Conservation (phyloP, 2,329 filamentous ascomycete species). For the Chaetoscypha palmicola region DNA sequence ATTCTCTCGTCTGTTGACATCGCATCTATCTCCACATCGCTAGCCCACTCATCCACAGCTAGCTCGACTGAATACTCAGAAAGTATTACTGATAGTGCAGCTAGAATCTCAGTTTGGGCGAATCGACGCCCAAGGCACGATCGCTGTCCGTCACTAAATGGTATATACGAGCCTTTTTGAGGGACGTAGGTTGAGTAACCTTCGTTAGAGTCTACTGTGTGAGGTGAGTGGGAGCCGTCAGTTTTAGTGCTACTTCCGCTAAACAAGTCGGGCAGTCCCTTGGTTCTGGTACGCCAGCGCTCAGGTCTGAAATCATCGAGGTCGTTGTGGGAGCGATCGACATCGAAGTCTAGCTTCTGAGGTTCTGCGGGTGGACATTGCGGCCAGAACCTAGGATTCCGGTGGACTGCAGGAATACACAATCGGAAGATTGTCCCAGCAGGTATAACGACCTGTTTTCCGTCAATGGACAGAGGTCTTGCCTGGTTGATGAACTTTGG, state of each 20-base stretch:
- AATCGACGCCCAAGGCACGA: constrained; percentile 31
- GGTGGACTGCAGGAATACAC: constrained; percentile 49
- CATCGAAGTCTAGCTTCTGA: constrained; percentile 20
- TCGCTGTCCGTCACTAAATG: constrained; percentile 52
- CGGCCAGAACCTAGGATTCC: constrained; percentile 68
- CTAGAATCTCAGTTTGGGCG: constrained; percentile 29
- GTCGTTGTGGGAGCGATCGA: constrained; percentile 38
- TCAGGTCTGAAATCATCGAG: constrained; percentile 63
- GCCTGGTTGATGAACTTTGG: constrained; percentile 52
- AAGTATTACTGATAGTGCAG: constrained; percentile 20
- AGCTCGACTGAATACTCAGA: constrained; percentile 13
- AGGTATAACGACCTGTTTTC: constrained; percentile 51
- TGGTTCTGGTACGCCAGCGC: constrained; percentile 50
- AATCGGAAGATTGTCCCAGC: constrained; percentile 49
- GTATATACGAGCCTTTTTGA: constrained; percentile 47
- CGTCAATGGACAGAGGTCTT: constrained; percentile 53
- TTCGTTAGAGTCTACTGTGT: not conserved
- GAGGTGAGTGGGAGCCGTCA: not conserved
- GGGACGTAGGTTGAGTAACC: constrained; percentile 38
- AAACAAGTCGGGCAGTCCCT: not conserved
- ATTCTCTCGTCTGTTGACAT: constrained; percentile 9
- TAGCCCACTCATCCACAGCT: constrained; percentile 13
- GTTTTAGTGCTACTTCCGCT: constrained; percentile 24
- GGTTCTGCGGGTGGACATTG: constrained; percentile 33
- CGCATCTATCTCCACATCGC: constrained; percentile 6